A percentile compares a stretch with the other conserved stretches of the same genome.
Conservation (phyloP, 768 basidiomycete genomes). For the Lactifluus volemus region DNA sequence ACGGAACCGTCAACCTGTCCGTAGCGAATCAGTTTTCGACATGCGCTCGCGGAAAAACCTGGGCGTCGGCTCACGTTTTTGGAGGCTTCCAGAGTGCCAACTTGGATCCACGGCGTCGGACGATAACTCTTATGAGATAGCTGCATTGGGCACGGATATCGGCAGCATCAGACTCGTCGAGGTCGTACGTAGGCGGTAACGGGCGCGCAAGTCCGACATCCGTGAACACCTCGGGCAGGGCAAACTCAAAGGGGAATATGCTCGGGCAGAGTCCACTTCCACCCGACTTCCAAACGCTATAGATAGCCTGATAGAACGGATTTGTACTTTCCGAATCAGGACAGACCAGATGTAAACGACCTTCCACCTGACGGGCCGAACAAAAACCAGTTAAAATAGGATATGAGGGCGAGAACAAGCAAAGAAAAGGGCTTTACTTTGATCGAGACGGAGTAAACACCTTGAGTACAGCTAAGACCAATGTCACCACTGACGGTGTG, state of each 20-base stretch:
- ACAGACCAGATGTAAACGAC: conserved; percentile 15
- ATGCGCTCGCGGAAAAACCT: background rate
- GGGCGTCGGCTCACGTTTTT: conserved; percentile 33
- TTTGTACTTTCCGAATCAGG: conserved; percentile 9
- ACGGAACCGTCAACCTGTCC: conserved; percentile 36
- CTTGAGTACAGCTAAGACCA: conserved; percentile 32
- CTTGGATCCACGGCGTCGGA: conserved; percentile 32
- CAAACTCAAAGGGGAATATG: conserved; percentile 34
- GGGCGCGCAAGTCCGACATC: conserved; percentile 9
- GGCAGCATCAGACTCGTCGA: conserved; percentile 30
- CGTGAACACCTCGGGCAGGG: conserved; percentile 3
- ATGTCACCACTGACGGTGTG: conserved; percentile 36
- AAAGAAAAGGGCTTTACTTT: conserved; percentile 29
- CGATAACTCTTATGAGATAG: conserved; percentile 39
- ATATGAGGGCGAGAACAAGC: background rate
- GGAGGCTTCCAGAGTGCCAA: conserved; percentile 37
- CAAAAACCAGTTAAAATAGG: background rate
- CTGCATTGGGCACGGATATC: conserved; percentile 28
- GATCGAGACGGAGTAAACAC: conserved; percentile 35
- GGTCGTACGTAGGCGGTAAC: conserved; percentile 40
- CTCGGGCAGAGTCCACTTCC: conserved; percentile 24
- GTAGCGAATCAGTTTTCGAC: background rate
- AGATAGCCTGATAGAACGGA: conserved; percentile 11
- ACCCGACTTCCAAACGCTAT: conserved; percentile 17
- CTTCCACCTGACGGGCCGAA: conserved; percentile 19